These are phyloP conservation scores for Coemansia biformis DNA, from an alignment of 192 early-diverging fungal genomes.

Conservation along the genomic window DNA sequence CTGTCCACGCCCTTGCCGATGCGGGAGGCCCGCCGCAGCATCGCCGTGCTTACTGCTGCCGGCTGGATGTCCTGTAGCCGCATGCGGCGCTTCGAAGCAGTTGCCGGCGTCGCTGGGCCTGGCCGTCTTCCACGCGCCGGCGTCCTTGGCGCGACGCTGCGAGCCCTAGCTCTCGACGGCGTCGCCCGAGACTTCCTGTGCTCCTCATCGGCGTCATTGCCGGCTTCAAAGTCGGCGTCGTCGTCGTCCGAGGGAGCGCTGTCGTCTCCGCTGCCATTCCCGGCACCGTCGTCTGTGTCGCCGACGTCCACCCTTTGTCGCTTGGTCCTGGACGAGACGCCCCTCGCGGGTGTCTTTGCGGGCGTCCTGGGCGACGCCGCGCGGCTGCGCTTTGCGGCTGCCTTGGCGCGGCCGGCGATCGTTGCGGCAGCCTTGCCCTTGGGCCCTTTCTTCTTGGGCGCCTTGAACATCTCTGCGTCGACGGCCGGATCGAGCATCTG, in stretches of 20 bases:
- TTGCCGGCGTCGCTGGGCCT: constrained; percentile 3
- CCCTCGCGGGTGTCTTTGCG: no score
- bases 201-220: constrained; percentile 3
- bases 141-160: no score
- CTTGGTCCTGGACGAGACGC: no score
- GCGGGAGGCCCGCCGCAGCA: constrained; percentile 21
- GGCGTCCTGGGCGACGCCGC: no score
- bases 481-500: constrained; percentile 11
- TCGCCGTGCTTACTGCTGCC: constrained; percentile 21
- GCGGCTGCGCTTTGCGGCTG: no score
- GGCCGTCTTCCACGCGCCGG: no score
- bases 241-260: no score
- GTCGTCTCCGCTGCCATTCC: background rate
- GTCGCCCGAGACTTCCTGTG: no score
- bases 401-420: constrained; percentile 14
- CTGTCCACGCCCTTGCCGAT: constrained; percentile 1
- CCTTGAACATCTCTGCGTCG: constrained; percentile 25
- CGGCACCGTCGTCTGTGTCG: constrained; percentile 11
- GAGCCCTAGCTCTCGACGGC: no score
- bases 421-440: constrained; percentile 15
- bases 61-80: constrained; percentile 42
- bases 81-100: constrained; percentile 16
- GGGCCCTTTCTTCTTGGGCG: constrained; percentile 14
- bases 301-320: constrained; percentile 1
- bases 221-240: no score